Percentiles rank a stretch among this genome's conserved stretches.
Evolutionary conservation across 495 filamentous ascomycete species (phyloP).

Genomic region (Halenospora varia): DNA sequence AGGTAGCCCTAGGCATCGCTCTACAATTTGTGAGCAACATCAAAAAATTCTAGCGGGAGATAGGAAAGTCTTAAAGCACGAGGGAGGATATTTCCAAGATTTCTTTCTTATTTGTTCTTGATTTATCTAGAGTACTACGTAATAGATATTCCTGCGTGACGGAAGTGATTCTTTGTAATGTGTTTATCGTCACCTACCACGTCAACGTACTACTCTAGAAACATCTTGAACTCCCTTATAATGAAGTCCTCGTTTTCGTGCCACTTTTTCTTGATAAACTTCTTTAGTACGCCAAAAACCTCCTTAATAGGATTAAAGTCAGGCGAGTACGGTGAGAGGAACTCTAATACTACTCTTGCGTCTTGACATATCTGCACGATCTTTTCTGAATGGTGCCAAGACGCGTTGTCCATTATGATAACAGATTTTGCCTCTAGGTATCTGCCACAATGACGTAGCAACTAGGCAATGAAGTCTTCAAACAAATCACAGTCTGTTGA

Average conservation of each 20-base stretch:
- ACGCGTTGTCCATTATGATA: constrained; percentile 43
- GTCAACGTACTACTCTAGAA: constrained; percentile 27
- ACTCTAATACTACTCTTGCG: constrained; percentile 36
- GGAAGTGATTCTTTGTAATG: constrained; percentile 28
- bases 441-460: constrained; percentile 32
- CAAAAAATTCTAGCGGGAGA: constrained; percentile 9
- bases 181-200: constrained; percentile 17
- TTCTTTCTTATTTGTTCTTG: constrained; percentile 10
- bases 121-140: constrained; percentile 6
- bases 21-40: constrained; percentile 14
- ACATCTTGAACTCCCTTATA: constrained; percentile 17
- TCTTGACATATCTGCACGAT: constrained; percentile 30
- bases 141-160: constrained; percentile 22
- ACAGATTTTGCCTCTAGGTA: constrained; percentile 37
- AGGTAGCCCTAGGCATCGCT: constrained; percentile 8
- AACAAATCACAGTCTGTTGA: constrained; percentile 37
- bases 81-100: constrained; percentile 13
- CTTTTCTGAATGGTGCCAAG: constrained; percentile 31
- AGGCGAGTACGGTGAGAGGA: constrained; percentile 32
- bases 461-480: constrained; percentile 36
- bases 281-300: constrained; percentile 16
- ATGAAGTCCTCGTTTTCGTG: background rate
- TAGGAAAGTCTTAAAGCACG: constrained; percentile 7
- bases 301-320: constrained; percentile 35
- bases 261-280: constrained; percentile 20